phyloP scores from a whole-genome alignment of 192 early-diverging fungal genomes.

The Coemansia asiatica region DNA sequence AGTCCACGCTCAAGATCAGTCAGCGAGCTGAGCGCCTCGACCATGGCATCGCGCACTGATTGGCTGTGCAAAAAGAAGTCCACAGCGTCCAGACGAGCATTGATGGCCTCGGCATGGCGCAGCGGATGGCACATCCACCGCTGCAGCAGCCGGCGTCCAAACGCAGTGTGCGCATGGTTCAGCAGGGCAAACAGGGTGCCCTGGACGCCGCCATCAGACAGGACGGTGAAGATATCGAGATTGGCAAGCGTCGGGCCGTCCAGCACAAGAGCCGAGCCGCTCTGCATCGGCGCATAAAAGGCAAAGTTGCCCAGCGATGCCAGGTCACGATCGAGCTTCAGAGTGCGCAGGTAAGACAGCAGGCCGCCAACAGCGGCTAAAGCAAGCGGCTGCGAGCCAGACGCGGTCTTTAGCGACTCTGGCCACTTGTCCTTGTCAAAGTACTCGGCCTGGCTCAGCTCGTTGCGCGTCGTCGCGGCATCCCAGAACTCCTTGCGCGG shows the following conservation, averaged over 20 bases:
- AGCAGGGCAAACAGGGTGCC: slow-evolving; percentile 87
- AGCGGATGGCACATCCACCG: slow-evolving; percentile 92
- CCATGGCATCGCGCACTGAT: slow-evolving; percentile 57
- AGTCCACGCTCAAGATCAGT: slow-evolving; percentile 91
- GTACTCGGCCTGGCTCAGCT: slow-evolving; percentile 35
- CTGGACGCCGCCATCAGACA: slow-evolving; percentile 59
- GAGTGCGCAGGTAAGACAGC: slow-evolving; percentile 82
- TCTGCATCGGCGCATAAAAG: slow-evolving; percentile 80
- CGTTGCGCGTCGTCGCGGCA: slow-evolving; percentile 27
- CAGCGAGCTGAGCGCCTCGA: slow-evolving; percentile 54
- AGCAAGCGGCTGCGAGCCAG: slow-evolving; percentile 37
- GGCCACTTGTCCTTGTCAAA: slow-evolving; percentile 57
- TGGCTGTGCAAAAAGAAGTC: slow-evolving; percentile 70
- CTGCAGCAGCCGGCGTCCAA: slow-evolving; percentile 79
- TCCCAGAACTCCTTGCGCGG: slow-evolving; percentile 58
- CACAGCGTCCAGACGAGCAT: slow-evolving; percentile 82
- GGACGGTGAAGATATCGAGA: slow-evolving; percentile 88
- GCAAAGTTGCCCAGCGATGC: slow-evolving; percentile 83
- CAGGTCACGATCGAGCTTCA: slow-evolving; percentile 84
- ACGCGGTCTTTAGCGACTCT: slow-evolving; percentile 41
- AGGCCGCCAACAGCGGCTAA: slow-evolving; percentile 72
- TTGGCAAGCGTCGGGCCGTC: slow-evolving; percentile 94
- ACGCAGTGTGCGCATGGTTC: slow-evolving; percentile 82
- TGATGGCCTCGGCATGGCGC: slow-evolving; percentile 65
- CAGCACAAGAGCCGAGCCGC: slow-evolving; percentile 72